These are phyloP conservation scores for Ettlia oleoabundans DNA, from an alignment of 139 green algal species.

Conservation along the genomic window DNA sequence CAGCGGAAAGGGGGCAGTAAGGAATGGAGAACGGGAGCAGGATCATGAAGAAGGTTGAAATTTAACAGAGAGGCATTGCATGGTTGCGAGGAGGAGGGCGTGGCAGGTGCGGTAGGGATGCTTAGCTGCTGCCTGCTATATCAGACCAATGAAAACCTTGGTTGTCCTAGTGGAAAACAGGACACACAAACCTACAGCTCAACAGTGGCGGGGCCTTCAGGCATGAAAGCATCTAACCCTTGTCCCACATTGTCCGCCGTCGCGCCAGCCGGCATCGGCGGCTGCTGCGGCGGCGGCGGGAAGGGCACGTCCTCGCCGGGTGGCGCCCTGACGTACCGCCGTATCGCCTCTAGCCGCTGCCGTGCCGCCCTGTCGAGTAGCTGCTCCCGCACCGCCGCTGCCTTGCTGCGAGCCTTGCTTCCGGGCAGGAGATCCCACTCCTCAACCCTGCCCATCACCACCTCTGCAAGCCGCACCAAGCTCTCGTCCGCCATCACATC, in stretches of 20 bases:
- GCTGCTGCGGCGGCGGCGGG: constrained; percentile 28
- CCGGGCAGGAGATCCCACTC: constrained; percentile 48
- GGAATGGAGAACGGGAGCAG: too few species aligned
- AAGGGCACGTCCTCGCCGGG: constrained; percentile 16
- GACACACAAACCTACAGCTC: neutral
- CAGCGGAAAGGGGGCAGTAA: too few species aligned
- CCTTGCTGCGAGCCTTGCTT: constrained; percentile 23
- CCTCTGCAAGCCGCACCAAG: constrained; percentile 47
- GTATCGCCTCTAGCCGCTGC: constrained; percentile 37
- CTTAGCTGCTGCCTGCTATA: too few species aligned
- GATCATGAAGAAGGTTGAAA: too few species aligned
- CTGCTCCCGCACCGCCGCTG: constrained; percentile 48
- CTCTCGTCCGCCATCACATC: constrained; percentile 1
- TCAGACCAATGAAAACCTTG: too few species aligned
- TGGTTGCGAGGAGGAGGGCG: too few species aligned
- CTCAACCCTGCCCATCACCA: constrained; percentile 59
- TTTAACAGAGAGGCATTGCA: too few species aligned
- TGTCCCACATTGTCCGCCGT: neutral
- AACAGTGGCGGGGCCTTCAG: neutral
- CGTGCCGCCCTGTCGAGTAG: constrained; percentile 36
- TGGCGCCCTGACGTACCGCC: neutral
- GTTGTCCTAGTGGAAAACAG: too few species aligned
- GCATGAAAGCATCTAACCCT: neutral
- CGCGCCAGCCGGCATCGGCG: neutral
- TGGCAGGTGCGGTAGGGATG: too few species aligned